Percentiles rank a stretch among this genome's conserved stretches.
phyloP scores from a whole-genome alignment of 495 filamentous ascomycete species.

The Annulohypoxylon moriforme region DNA sequence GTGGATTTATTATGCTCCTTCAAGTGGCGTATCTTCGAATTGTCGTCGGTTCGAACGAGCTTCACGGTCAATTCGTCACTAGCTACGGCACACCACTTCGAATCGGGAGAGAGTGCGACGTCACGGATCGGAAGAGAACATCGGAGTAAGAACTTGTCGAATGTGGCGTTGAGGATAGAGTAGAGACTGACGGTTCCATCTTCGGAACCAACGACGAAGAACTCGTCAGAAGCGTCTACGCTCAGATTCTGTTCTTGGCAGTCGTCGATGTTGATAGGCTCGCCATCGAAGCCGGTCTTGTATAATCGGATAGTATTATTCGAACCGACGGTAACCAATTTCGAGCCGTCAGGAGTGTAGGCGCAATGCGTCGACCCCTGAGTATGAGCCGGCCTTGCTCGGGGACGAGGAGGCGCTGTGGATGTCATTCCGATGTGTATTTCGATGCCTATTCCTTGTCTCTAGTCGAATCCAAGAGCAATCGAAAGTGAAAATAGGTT shows the following conservation, averaged over 20 bases:
- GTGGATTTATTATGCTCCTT: constrained; percentile 83
- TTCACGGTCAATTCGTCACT: constrained; percentile 95
- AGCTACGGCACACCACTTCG: constrained; percentile 91
- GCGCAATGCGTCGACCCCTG: constrained; percentile 63
- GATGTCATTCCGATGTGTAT: constrained; percentile 56
- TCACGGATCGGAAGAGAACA: constrained; percentile 86
- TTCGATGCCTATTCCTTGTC: constrained; percentile 8
- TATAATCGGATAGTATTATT: constrained; percentile 93
- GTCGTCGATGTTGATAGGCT: constrained; percentile 90
- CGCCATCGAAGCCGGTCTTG: constrained; percentile 87
- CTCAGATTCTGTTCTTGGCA: constrained; percentile 82
- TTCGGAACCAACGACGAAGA: constrained; percentile 88
- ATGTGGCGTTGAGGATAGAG: constrained; percentile 76
- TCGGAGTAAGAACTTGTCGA: constrained; percentile 83
- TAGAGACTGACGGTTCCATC: constrained; percentile 94
- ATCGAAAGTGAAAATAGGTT: not conserved
- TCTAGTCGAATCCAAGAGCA: not conserved
- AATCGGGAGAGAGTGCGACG: constrained; percentile 83
- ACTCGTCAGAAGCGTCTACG: constrained; percentile 81
- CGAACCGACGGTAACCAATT: constrained; percentile 82
- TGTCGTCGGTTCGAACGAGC: constrained; percentile 83
- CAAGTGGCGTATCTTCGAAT: constrained; percentile 75
- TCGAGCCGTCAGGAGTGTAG: constrained; percentile 68
- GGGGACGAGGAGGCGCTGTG: constrained; percentile 58
- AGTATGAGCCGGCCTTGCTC: constrained; percentile 65